Evolutionary conservation across 2,329 filamentous ascomycete species (phyloP).

Genomic region (Amauroascus niger): DNA sequence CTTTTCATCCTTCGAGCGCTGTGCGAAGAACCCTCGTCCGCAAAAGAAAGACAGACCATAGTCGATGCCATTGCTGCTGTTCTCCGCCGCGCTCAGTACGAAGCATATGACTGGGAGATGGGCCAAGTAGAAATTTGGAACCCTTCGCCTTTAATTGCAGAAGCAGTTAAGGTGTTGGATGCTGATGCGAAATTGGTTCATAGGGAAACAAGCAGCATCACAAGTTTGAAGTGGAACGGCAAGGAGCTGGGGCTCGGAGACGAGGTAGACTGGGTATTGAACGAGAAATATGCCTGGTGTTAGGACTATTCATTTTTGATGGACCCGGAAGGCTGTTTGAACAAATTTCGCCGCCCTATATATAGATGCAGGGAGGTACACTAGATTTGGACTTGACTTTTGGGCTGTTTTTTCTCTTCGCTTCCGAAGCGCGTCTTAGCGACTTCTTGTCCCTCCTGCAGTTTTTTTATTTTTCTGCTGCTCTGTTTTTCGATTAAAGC

Average conservation of each 20-base stretch:
- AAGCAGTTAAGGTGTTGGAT: conserved; percentile 34
- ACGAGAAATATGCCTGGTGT: conserved; percentile 44
- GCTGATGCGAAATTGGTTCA: conserved; percentile 33
- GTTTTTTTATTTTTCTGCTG: conserved; percentile 11
- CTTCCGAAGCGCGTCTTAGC: conserved; percentile 4
- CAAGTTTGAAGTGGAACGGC: conserved; percentile 41
- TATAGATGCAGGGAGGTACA: conserved; percentile 5
- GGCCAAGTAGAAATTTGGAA: conserved; percentile 74
- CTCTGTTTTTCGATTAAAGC: conserved; percentile 24
- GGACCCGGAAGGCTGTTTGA: conserved; percentile 5
- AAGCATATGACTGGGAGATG: conserved; percentile 64
- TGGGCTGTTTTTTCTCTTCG: neutral
- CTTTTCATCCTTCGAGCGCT: conserved; percentile 37
- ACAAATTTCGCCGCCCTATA: neutral
- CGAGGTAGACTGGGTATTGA: conserved; percentile 39
- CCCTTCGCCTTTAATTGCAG: conserved; percentile 48
- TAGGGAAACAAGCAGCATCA: conserved; percentile 40
- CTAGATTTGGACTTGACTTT: neutral
- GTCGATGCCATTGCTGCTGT: conserved; percentile 52
- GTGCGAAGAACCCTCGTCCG: conserved; percentile 32
- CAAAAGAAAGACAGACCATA: conserved; percentile 40
- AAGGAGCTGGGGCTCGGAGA: conserved; percentile 28
- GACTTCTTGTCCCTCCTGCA: neutral
- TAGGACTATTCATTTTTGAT: conserved; percentile 21
- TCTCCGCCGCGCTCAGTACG: conserved; percentile 54